phyloP scores from a whole-genome alignment of 768 basidiomycete species.

The Pholiota microspora region DNA sequence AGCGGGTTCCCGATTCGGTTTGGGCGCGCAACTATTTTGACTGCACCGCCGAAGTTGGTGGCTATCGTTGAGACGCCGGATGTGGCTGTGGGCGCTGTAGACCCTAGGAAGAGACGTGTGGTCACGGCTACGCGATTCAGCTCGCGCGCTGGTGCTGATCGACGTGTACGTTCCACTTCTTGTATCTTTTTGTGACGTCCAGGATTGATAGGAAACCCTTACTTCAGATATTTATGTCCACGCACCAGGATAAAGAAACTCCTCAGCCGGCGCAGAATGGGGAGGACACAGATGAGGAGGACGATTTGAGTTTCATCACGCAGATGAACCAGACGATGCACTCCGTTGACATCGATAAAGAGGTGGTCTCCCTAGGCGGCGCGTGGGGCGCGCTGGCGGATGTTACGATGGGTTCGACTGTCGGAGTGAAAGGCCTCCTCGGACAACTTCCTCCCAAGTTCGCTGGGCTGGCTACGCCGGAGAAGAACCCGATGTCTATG shows the following conservation, averaged over 20 bases:
- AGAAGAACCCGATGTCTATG: constrained; percentile 95
- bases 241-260: constrained; percentile 60
- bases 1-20: constrained; percentile 47
- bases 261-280: constrained; percentile 22
- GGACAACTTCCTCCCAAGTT: constrained; percentile 69
- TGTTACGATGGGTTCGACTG: constrained; percentile 22
- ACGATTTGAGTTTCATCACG: constrained; percentile 28
- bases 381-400: constrained; percentile 71
- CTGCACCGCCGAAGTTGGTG: constrained; percentile 80
- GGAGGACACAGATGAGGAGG: constrained; percentile 23
- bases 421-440: constrained; percentile 53
- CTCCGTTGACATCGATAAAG: constrained; percentile 59
- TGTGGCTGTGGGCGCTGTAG: constrained; percentile 86
- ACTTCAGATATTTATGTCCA: constrained; percentile 89
- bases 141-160: constrained; percentile 75
- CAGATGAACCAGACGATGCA: constrained; percentile 23
- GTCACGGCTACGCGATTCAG: constrained; percentile 89
- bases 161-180: constrained; percentile 54
- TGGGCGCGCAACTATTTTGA: constrained; percentile 74
- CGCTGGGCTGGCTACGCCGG: constrained; percentile 77
- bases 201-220: too few species aligned
- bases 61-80: constrained; percentile 86
- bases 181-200: too few species aligned
- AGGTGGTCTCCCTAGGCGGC: constrained; percentile 66
- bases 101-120: constrained; percentile 78